Evolutionary conservation across 179 eudicot species (phyloP).

Genomic region (Drosera spatulata): DNA sequence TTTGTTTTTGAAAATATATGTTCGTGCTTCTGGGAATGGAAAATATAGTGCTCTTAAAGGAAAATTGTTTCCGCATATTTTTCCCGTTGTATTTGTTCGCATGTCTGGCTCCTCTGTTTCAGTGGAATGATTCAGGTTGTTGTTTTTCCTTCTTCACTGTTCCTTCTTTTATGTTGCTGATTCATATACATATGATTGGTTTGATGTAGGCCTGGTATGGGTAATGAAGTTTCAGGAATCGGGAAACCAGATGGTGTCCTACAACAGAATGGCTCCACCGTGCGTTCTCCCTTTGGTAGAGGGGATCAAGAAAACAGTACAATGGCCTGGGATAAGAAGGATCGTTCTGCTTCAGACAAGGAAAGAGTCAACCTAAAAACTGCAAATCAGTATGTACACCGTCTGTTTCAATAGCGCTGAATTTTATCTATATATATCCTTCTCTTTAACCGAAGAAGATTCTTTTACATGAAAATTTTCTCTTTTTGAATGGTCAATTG

Average conservation of each 20-base stretch:
- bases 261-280: conserved; percentile 30
- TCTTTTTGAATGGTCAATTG: not conserved
- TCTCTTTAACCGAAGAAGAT: conserved; percentile 1
- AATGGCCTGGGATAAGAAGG: conserved; percentile 35
- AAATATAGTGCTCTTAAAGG: not conserved
- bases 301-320: conserved; percentile 42
- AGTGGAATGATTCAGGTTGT: not conserved
- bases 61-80: not conserved
- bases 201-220: conserved; percentile 32
- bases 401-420: not conserved
- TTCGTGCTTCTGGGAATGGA: not conserved
- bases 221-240: conserved; percentile 36
- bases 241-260: conserved; percentile 34
- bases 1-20: too few relatives aligned
- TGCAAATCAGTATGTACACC: conserved; percentile 40
- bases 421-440: not conserved
- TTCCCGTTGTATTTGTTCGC: not conserved
- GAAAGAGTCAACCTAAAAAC: conserved; percentile 44
- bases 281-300: conserved; percentile 39
- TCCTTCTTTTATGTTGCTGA: not conserved
- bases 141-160: not conserved
- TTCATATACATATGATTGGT: not conserved
- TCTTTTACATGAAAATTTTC: not conserved
- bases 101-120: not conserved
- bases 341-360: conserved; percentile 34